Evolutionary conservation across 129 eudicot genomes (phyloP).

Genomic region (Artemisia argyi): DNA sequence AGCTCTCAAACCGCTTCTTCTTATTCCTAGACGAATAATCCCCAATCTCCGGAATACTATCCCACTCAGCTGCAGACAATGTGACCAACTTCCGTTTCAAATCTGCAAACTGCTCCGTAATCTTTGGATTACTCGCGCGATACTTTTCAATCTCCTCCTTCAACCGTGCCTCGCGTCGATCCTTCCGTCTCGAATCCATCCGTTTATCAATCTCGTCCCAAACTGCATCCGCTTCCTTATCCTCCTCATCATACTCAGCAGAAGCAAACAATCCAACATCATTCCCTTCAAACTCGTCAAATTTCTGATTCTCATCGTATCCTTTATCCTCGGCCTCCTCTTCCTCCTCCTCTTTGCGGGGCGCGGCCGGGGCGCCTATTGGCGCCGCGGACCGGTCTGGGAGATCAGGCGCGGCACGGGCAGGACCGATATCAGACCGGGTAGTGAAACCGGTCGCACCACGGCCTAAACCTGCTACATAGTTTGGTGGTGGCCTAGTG

Average conservation of each 20-base stretch:
- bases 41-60: conserved; percentile 89
- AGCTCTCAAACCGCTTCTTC: conserved; percentile 91
- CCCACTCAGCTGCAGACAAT: conserved; percentile 74
- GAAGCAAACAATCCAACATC: conserved; percentile 95
- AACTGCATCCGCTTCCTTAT: conserved; percentile 83
- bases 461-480: conserved; percentile 94
- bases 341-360: conserved; percentile 56
- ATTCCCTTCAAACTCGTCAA: conserved; percentile 96
- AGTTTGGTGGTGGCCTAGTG: conserved; percentile 80
- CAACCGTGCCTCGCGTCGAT: conserved; percentile 82
- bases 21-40: conserved; percentile 88
- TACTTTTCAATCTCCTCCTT: conserved; percentile 90
- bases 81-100: conserved; percentile 73
- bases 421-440: conserved; percentile 96
- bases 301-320: conserved; percentile 90
- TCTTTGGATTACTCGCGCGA: conserved; percentile 81
- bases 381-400: conserved; percentile 71
- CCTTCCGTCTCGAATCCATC: conserved; percentile 93
- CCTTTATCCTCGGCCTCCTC: conserved; percentile 87
- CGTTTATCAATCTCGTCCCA: conserved; percentile 87
- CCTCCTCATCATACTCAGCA: conserved; percentile 93
- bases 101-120: conserved; percentile 94
- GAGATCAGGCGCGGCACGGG: conserved; percentile 91
- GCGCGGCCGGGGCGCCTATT: conserved; percentile 46
- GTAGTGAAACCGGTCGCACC: conserved; percentile 98